Conservation (phyloP, 1,139 yeast species). For the Yamadazyma friedrichii region DNA sequence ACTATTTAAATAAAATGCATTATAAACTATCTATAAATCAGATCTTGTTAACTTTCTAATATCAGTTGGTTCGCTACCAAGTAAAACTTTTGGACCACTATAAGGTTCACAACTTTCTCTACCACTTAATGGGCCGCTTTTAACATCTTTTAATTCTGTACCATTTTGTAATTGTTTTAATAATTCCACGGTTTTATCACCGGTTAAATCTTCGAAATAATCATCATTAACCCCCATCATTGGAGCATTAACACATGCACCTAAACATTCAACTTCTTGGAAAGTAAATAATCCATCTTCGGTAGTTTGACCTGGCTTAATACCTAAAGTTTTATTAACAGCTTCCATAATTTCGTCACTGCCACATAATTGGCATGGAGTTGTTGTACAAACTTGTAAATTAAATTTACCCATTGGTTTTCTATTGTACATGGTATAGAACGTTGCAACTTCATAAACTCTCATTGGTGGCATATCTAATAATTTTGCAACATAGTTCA, state of each 20-base stretch:
- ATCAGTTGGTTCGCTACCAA: conserved; percentile 62
- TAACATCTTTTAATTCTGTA: conserved; percentile 35
- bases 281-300: conserved; percentile 74
- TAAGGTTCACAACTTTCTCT: conserved; percentile 77
- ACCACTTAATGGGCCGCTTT: conserved; percentile 68
- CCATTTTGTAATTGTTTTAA: conserved; percentile 68
- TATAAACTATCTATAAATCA: conserved; percentile 22
- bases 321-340: conserved; percentile 56
- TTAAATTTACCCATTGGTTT: conserved; percentile 85
- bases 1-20: conserved; percentile 1
- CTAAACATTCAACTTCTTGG: conserved; percentile 88
- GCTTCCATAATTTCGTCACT: conserved; percentile 77
- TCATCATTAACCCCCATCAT: conserved; percentile 86
- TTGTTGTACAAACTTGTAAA: conserved; percentile 85
- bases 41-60: conserved; percentile 51
- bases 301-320: conserved; percentile 81
- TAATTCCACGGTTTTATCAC: conserved; percentile 60
- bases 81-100: conserved; percentile 66
- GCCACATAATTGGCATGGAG: conserved; percentile 87
- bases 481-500: conserved; percentile 88
- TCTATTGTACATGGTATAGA: conserved; percentile 90
- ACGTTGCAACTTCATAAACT: conserved; percentile 90
- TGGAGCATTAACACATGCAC: conserved; percentile 92
- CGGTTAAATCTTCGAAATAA: conserved; percentile 78
- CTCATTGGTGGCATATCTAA: conserved; percentile 94